Evolutionary conservation across 2,329 filamentous ascomycete genomes (phyloP), one percentile per base, ranked within the genome.

Genomic region (Ceratocystis variospora): DNA sequence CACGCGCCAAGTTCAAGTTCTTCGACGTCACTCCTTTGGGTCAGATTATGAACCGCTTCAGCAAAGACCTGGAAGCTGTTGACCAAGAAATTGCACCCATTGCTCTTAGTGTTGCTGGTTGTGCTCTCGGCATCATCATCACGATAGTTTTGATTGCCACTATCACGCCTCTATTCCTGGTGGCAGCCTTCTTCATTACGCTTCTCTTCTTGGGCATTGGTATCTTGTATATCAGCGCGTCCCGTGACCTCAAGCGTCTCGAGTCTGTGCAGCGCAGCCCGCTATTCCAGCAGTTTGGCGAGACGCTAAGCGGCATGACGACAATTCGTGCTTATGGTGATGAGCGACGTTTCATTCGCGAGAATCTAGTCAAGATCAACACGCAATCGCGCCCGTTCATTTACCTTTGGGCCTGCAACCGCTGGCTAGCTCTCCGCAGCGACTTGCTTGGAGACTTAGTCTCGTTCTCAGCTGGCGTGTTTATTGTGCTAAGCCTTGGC

Each of bases 1-100:
- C 90, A 15, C 86, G 92, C 70, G 94, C 94, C 37, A 93, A 91
- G 74, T 97, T 99, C 80, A 91, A 89, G 73, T 99, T 99, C 78
- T 99, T 99, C 72, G 94, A 99, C 73, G 88, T 93, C 0, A 99
- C 94, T 0, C 94, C 94, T 1, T 83, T 97, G 0, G 94, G 94
- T 12, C 93, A 96, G 76, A 81, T 99, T 72, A 97, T 97, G 87
- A 99, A 99, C 76, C 86, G 94, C 22, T 99, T 99, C 77, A 97
- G 93, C 74, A 97, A 97, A 76, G 94, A 99, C 74, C 83, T 99
- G 15, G 92, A 99, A 74, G 86, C 91, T 10, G 82, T 99, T 22
- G 94, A 99, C 71, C 94, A 99, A 74, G 94, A 99, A 75, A 89
- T 99, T 67, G 92, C 94, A 0, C 90, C 92, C 1, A 86, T 95